These are phyloP conservation scores for Sergeia podlipaevii DNA, from an alignment of 208 protist species.

Conservation along the genomic window DNA sequence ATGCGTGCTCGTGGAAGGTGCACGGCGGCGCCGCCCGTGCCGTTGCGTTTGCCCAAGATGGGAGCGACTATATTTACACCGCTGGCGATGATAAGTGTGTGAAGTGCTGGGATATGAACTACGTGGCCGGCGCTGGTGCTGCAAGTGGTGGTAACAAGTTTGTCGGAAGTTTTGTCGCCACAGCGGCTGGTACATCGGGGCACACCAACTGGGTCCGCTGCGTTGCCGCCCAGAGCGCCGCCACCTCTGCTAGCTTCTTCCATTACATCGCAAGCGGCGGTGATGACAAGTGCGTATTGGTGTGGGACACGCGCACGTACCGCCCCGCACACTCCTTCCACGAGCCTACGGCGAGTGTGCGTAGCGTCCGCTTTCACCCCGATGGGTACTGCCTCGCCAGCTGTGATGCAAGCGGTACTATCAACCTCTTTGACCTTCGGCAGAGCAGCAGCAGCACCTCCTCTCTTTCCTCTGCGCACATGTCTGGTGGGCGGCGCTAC, in stretches of 20 bases:
- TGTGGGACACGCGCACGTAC: slow-evolving; percentile 78
- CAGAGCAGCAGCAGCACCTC: slow-evolving; percentile 5
- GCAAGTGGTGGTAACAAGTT: slow-evolving; percentile 33
- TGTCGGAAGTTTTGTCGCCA: slow-evolving; percentile 29
- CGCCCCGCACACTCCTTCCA: slow-evolving; percentile 57
- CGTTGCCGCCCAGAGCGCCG: slow-evolving; percentile 42
- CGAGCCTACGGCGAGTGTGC: slow-evolving; percentile 54
- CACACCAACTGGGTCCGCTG: slow-evolving; percentile 88
- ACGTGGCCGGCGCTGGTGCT: slow-evolving; percentile 9
- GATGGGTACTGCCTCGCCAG: slow-evolving; percentile 77
- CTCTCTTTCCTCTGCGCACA: not conserved
- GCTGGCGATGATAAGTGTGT: slow-evolving; percentile 81
- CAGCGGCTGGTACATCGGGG: slow-evolving; percentile 11
- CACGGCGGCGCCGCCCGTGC: slow-evolving; percentile 71
- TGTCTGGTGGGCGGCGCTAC: slow-evolving; percentile 15
- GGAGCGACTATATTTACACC: slow-evolving; percentile 62
- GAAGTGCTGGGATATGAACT: slow-evolving; percentile 79
- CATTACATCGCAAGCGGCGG: slow-evolving; percentile 74
- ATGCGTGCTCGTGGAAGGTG: slow-evolving; percentile 37
- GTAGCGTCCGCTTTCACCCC: slow-evolving; percentile 75
- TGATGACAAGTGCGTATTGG: slow-evolving; percentile 68
- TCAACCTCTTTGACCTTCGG: slow-evolving; percentile 91
- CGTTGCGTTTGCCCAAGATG: slow-evolving; percentile 63
- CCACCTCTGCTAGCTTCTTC: slow-evolving; percentile 9
- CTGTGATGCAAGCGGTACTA: slow-evolving; percentile 47